Conservation (phyloP, 371 early-diverging fungal genomes). For the Rhizopus delemar region DNA sequence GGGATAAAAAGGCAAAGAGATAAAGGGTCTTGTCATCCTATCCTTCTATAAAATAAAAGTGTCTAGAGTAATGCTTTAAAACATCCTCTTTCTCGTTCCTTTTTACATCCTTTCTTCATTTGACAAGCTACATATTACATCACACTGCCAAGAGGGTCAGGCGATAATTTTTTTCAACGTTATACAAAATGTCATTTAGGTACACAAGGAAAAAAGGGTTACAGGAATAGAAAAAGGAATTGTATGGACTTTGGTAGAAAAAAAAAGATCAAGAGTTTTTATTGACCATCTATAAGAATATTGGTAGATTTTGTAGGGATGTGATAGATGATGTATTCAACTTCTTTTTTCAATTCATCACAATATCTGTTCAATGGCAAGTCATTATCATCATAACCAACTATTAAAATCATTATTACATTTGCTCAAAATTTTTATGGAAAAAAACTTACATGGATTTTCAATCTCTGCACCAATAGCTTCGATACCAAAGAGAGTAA, state of each 20-base stretch:
- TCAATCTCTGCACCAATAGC: slow-evolving; percentile 58
- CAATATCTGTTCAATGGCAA: slow-evolving; percentile 46
- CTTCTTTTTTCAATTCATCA: slow-evolving; percentile 42
- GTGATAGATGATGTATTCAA: slow-evolving; percentile 50
- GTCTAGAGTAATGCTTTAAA: too few relatives aligned
- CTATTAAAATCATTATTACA: slow-evolving; percentile 46
- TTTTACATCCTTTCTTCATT: too few relatives aligned
- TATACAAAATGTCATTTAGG: too few relatives aligned
- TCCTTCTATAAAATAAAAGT: too few relatives aligned
- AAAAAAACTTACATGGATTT: slow-evolving; percentile 38
- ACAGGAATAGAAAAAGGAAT: not conserved
- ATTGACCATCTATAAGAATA: slow-evolving; percentile 42
- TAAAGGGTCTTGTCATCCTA: too few relatives aligned
- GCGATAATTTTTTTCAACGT: not conserved
- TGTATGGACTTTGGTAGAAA: too few relatives aligned
- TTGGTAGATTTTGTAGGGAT: slow-evolving; percentile 41
- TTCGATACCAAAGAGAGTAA: slow-evolving; percentile 77
- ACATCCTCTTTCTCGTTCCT: too few relatives aligned
- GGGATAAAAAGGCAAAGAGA: too few relatives aligned
- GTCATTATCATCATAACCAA: slow-evolving; percentile 63
- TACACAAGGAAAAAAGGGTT: not conserved
- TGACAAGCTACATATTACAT: not conserved
- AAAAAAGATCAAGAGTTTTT: slow-evolving; percentile 3
- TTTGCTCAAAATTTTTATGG: not conserved
- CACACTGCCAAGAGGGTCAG: not conserved